Conservation (phyloP, 2,329 filamentous ascomycete genomes). For the Huntiella omanensis region DNA sequence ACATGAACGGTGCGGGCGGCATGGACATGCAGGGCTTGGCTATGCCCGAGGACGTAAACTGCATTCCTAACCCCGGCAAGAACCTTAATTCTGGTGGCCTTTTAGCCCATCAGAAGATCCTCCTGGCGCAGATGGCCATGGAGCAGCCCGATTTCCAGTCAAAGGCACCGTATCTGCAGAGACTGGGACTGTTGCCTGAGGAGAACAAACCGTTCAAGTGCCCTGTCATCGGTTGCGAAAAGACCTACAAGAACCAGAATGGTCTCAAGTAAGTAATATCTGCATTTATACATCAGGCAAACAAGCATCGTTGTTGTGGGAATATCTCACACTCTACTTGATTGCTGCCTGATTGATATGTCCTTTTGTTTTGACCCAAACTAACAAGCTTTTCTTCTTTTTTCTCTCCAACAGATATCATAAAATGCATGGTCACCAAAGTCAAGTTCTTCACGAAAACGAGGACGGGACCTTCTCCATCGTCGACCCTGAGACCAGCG, state of each 20-base stretch:
- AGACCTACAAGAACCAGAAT: slow-evolving; percentile 99
- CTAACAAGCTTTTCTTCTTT: not conserved
- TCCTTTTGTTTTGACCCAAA: not conserved
- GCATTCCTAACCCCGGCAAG: slow-evolving; percentile 89
- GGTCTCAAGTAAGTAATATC: slow-evolving; percentile 60
- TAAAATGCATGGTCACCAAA: slow-evolving; percentile 80
- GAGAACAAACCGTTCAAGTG: slow-evolving; percentile 97
- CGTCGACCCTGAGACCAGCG: slow-evolving; percentile 84
- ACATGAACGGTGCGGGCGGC: slow-evolving; percentile 30
- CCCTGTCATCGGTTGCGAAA: slow-evolving; percentile 94
- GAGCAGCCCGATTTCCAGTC: slow-evolving; percentile 59
- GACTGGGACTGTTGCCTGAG: slow-evolving; percentile 49
- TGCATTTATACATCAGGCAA: slow-evolving; percentile 6
- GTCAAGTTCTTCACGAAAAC: slow-evolving; percentile 91
- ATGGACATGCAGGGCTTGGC: slow-evolving; percentile 9
- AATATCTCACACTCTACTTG: too few relatives aligned
- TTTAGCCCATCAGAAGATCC: slow-evolving; percentile 42
- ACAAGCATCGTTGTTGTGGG: not conserved
- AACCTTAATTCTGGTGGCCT: slow-evolving; percentile 30
- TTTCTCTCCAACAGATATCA: slow-evolving; percentile 32
- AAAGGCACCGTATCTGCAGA: slow-evolving; percentile 32
- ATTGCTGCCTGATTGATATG: too few relatives aligned
- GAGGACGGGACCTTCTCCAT: slow-evolving; percentile 95
- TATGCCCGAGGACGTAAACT: slow-evolving; percentile 27
- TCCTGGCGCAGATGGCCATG: slow-evolving; percentile 53